Evolutionary conservation across 176 grass and related monocot genomes (phyloP).

Genomic region (Alloteropsis semialata): DNA sequence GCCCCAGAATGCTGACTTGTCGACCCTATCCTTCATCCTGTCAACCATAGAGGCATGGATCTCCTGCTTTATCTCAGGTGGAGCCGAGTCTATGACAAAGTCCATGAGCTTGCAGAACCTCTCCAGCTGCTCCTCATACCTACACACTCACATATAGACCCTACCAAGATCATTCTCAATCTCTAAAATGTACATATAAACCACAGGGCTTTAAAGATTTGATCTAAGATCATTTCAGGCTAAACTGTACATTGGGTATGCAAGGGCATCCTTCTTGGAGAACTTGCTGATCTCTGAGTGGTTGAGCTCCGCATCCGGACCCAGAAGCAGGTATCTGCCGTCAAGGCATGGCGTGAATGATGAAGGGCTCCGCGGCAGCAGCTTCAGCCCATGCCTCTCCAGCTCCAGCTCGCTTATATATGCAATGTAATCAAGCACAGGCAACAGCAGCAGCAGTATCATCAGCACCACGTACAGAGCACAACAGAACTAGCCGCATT

Average conservation of each 20-base stretch:
- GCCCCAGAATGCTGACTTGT: slow-evolving; percentile 80
- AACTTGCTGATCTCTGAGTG: slow-evolving; percentile 87
- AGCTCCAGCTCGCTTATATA: slow-evolving; percentile 72
- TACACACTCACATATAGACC: slow-evolving; percentile 33
- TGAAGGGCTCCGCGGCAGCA: slow-evolving; percentile 73
- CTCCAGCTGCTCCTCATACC: slow-evolving; percentile 81
- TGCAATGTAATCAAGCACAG: slow-evolving; percentile 1
- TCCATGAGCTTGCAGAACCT: slow-evolving; percentile 94
- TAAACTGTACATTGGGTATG: slow-evolving; percentile 66
- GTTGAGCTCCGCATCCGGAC: slow-evolving; percentile 72
- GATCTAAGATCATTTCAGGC: neutral
- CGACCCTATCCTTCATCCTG: slow-evolving; percentile 77
- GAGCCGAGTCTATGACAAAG: slow-evolving; percentile 76
- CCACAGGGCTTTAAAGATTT: neutral
- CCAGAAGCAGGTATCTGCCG: slow-evolving; percentile 70
- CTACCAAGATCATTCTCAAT: neutral
- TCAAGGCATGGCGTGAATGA: slow-evolving; percentile 92
- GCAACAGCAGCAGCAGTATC: neutral
- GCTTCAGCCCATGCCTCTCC: slow-evolving; percentile 83
- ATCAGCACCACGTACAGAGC: neutral
- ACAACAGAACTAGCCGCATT: slow-evolving; percentile 1
- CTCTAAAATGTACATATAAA: neutral
- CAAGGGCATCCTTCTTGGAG: slow-evolving; percentile 72
- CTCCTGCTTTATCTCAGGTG: slow-evolving; percentile 64
- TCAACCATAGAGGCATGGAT: slow-evolving; percentile 43